Base-by-base conservation (phyloP, 1,139 yeast genomes). In the Diutina rugosa region DNA sequence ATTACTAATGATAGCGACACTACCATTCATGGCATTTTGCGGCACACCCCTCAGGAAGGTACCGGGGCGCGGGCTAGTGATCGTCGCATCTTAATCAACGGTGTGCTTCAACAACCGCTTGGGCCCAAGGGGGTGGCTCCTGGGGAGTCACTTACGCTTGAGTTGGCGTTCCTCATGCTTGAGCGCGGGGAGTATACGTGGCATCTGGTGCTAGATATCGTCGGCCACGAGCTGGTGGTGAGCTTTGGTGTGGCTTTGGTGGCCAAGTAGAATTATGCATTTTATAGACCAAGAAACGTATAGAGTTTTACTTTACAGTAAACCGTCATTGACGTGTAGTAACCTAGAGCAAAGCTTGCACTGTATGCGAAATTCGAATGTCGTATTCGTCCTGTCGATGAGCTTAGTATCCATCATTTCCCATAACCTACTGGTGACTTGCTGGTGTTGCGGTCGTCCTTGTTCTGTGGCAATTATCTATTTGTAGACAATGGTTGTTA, bases 161-260 rank as follows among this genome's bases (percentile, higher is more conserved):
- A 72, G 21, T 64, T 84, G 56, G 84, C 89, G 6, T 78, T 85
- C 57, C 77, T 83, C 26, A 76, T 86, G 21, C 69, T 89, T 56
- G 87, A 84, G 56, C 76, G 77, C 51, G 96, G 96, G 1, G 86
- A 82, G 57, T 87, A 83, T 64, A 91, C 86, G 66, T 87, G 95
- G 90, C 88, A 32, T 7, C 53, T 49, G 53, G 53, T 49, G 12
- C n/a, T 49, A 3, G 53, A 49, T 30, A 12, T 32, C 16, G 51
- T 47, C 6, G 51, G 21, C 21, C 18, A 14, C 38, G 32, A n/a
- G 4, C 51, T 18, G 18, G 21, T 47, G 18, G 38, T 30, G 18
- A 30, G 51, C 8, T 30, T 16, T 10, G 18, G 35, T 3, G 30
- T 47, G 9, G 38, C 30, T 26, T 3, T 47, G 18, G 51, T 47